Conservation (phyloP, 257 asterid genomes). For the Solanum etuberosum region DNA sequence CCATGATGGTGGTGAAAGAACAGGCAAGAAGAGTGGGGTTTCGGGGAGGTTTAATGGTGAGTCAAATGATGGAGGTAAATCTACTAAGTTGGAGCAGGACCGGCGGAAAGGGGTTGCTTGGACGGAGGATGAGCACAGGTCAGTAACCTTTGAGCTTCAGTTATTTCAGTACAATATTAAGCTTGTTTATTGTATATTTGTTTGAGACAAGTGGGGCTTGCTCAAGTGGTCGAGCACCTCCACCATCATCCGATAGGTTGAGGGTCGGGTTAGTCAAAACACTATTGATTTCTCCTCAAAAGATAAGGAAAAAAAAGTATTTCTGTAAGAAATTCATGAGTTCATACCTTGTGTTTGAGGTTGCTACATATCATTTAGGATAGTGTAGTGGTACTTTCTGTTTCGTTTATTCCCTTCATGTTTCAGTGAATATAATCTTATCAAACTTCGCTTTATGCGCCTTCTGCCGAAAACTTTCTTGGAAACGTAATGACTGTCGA, state of each 20-base stretch:
- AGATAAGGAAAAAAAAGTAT: not conserved
- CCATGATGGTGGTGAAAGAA: constrained; percentile 47
- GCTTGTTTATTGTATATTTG: not conserved
- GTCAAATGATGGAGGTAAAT: constrained; percentile 45
- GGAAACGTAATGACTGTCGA: not conserved
- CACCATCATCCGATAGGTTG: not conserved
- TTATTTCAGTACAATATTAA: not conserved
- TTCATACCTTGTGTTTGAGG: not conserved
- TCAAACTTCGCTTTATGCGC: not conserved
- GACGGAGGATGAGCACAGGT: constrained; percentile 99
- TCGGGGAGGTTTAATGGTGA: constrained; percentile 30
- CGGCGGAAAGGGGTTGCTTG: constrained; percentile 94
- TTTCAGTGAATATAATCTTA: not conserved
- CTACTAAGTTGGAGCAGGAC: constrained; percentile 64
- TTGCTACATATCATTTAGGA: not conserved
- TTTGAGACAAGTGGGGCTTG: not conserved
- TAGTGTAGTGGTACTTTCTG: not conserved
- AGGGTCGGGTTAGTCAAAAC: not conserved
- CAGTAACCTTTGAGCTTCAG: not conserved
- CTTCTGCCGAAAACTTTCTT: not conserved
- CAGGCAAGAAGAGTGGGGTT: constrained; percentile 35
- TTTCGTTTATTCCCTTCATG: not conserved
- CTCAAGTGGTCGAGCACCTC: not conserved
- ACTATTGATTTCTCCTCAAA: not conserved
- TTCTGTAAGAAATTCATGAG: not conserved